These are phyloP conservation scores for Flaveria ramosissima DNA, from an alignment of 129 eudicot genomes.

Conservation along the genomic window DNA sequence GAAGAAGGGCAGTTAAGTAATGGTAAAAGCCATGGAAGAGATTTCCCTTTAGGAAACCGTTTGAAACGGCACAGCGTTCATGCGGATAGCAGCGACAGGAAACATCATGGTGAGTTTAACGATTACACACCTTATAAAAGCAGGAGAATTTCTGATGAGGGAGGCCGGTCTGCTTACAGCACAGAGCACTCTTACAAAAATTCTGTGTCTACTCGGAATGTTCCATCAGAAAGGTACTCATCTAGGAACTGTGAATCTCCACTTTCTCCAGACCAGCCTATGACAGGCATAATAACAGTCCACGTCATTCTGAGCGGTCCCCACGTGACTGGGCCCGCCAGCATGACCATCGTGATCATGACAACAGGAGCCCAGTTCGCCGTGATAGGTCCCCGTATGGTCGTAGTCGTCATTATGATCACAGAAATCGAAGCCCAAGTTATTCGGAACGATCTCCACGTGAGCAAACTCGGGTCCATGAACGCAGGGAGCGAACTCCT, in stretches of 20 bases:
- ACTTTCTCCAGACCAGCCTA: constrained; percentile 45
- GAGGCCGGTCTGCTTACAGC: constrained; percentile 47
- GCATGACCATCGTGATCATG: constrained; percentile 47
- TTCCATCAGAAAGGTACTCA: constrained; percentile 64
- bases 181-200: constrained; percentile 47
- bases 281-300: constrained; percentile 67
- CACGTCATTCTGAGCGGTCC: constrained; percentile 80
- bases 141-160: constrained; percentile 77
- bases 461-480: constrained; percentile 55
- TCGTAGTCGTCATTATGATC: constrained; percentile 60
- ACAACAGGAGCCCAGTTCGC: constrained; percentile 59
- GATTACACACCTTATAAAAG: constrained; percentile 62
- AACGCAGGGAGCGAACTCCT: constrained; percentile 62
- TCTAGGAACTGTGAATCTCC: constrained; percentile 68
- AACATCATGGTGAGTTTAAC: constrained; percentile 57
- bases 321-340: constrained; percentile 77
- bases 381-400: constrained; percentile 70
- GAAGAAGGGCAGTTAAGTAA: constrained; percentile 57
- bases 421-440: constrained; percentile 60
- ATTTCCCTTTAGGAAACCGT: constrained; percentile 56
- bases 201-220: constrained; percentile 44
- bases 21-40: constrained; percentile 55
- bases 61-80: constrained; percentile 66
- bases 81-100: constrained; percentile 58
- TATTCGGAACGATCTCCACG: constrained; percentile 71